Evolutionary conservation across 2,329 filamentous ascomycete species (phyloP).

Genomic region (Alternaria sp.): DNA sequence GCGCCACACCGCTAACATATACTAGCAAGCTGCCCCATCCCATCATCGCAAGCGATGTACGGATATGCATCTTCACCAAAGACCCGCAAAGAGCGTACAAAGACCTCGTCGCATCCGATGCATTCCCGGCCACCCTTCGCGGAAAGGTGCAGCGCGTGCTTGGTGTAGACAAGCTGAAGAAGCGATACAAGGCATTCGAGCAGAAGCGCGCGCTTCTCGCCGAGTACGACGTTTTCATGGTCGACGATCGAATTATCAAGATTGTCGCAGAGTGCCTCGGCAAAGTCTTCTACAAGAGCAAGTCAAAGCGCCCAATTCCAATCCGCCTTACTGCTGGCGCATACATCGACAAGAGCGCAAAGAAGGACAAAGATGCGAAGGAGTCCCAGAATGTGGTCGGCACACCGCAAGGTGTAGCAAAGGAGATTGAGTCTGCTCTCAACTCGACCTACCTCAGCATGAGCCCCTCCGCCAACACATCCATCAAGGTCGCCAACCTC

Average conservation of each 20-base stretch:
- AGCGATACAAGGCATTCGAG: conserved; percentile 90
- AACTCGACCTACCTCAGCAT: conserved; percentile 80
- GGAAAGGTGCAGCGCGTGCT: conserved; percentile 67
- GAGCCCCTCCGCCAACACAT: conserved; percentile 77
- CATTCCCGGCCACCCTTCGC: conserved; percentile 58
- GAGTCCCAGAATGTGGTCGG: conserved; percentile 54
- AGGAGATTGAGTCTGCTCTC: conserved; percentile 81
- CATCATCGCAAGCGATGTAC: conserved; percentile 69
- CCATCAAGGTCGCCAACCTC: conserved; percentile 79
- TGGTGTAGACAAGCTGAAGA: conserved; percentile 82
- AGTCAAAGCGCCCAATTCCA: conserved; percentile 84
- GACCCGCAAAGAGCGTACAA: conserved; percentile 87
- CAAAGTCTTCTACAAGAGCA: conserved; percentile 89
- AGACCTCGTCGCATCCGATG: conserved; percentile 77
- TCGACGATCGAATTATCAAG: conserved; percentile 81
- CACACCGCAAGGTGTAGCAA: conserved; percentile 71
- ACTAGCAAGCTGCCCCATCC: conserved; percentile 71
- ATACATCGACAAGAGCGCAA: conserved; percentile 63
- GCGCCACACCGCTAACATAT: conserved; percentile 16
- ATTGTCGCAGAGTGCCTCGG: conserved; percentile 79
- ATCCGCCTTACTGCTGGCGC: conserved; percentile 71
- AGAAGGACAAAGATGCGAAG: conserved; percentile 39
- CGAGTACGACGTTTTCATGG: conserved; percentile 93
- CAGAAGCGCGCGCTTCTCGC: conserved; percentile 75
- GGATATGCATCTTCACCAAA: conserved; percentile 86